A percentile compares a stretch with the other conserved stretches of the same genome.
These are phyloP conservation scores for Quillaja saponaria DNA, from an alignment of 306 rosid genomes.

Conservation along the genomic window DNA sequence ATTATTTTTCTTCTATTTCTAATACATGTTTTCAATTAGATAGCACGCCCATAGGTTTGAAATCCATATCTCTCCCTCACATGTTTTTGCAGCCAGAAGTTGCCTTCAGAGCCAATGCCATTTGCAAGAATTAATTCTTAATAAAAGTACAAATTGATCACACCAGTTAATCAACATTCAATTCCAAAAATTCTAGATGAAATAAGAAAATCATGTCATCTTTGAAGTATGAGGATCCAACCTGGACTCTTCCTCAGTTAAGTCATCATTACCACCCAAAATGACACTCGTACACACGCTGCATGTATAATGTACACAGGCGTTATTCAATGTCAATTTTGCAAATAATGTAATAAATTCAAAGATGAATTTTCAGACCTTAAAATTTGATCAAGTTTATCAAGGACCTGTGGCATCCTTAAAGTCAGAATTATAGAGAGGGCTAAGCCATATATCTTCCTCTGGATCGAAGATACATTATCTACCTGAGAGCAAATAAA, in stretches of 20 bases:
- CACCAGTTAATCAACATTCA: too few species aligned
- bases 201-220: slow-evolving; percentile 6
- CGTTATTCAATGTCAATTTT: slow-evolving; percentile 19
- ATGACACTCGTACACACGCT: slow-evolving; percentile 94
- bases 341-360: slow-evolving; percentile 20
- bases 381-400: slow-evolving; percentile 89
- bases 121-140: slow-evolving; percentile 8
- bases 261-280: slow-evolving; percentile 66
- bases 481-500: slow-evolving; percentile 63
- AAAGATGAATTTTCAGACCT: slow-evolving; percentile 56
- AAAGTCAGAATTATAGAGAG: slow-evolving; percentile 82
- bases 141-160: neutral
- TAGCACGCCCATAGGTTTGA: too few species aligned
- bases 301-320: slow-evolving; percentile 31
- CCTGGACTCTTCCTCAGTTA: slow-evolving; percentile 82
- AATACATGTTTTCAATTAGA: too few species aligned
- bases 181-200: slow-evolving; percentile 11
- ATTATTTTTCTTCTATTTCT: too few species aligned
- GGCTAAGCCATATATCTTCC: slow-evolving; percentile 83
- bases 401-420: slow-evolving; percentile 90
- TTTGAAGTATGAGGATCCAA: slow-evolving; percentile 39
- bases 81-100: slow-evolving; percentile 12
- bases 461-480: slow-evolving; percentile 82
- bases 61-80: too few species aligned
- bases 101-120: slow-evolving; percentile 8